phyloP scores from a whole-genome alignment of 352 stramenopile species.

The Phytopythium cucurbitacearum region DNA sequence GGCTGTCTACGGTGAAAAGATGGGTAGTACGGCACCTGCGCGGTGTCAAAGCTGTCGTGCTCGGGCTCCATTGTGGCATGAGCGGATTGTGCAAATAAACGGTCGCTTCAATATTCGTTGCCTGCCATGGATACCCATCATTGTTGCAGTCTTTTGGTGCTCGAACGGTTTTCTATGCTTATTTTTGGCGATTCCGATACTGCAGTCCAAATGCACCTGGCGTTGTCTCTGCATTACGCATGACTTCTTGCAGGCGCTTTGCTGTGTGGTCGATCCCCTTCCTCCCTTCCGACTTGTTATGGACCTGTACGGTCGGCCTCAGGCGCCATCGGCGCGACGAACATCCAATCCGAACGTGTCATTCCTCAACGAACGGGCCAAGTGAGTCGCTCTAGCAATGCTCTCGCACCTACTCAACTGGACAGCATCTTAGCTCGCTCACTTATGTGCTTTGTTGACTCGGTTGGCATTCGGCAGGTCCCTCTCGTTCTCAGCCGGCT shows the following conservation, averaged over 20 bases:
- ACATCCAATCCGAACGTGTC: slow-evolving; percentile 17
- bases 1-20: not conserved
- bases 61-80: too few relatives aligned
- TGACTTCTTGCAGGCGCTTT: not conserved
- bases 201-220: too few relatives aligned
- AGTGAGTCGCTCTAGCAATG: slow-evolving; percentile 10
- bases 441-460: not conserved
- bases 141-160: too few relatives aligned
- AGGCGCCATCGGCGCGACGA: slow-evolving; percentile 9
- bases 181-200: too few relatives aligned
- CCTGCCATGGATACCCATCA: too few relatives aligned
- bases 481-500: slow-evolving; percentile 24
- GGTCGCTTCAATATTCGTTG: too few relatives aligned
- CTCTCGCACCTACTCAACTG: too few relatives aligned
- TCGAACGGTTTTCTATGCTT: too few relatives aligned
- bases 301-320: slow-evolving; percentile 43
- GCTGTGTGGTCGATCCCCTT: too few relatives aligned
- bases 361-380: slow-evolving; percentile 38
- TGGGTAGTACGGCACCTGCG: not conserved
- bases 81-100: not conserved
- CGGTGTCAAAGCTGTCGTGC: too few relatives aligned
- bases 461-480: slow-evolving; percentile 9
- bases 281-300: slow-evolving; percentile 8
- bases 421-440: not conserved
- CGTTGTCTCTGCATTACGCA: slow-evolving; percentile 1